Percentiles rank a stretch among this genome's conserved stretches.
These are phyloP conservation scores for Ascocoryne sarcoides DNA, from an alignment of 2,329 filamentous ascomycete genomes.

Conservation along the genomic window DNA sequence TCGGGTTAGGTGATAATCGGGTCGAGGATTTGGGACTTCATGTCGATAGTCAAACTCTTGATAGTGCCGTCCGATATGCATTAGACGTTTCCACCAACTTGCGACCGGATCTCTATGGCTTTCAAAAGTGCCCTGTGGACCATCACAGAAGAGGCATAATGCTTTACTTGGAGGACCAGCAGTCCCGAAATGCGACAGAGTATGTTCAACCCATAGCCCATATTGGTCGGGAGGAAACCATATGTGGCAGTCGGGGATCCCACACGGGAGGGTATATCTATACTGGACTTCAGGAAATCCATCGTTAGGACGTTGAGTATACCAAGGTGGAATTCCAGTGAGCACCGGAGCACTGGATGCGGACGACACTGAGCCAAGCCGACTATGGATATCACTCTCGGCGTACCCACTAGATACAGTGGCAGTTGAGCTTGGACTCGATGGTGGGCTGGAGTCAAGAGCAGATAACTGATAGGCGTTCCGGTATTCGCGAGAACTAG, in stretches of 20 bases:
- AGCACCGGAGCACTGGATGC: neutral
- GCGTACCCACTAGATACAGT: neutral
- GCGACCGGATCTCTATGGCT: slow-evolving; percentile 3
- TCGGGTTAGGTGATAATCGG: slow-evolving; percentile 35
- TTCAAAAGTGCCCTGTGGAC: slow-evolving; percentile 9
- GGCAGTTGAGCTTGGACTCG: neutral
- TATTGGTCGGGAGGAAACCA: slow-evolving; percentile 33
- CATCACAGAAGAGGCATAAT: slow-evolving; percentile 44
- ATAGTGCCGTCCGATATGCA: slow-evolving; percentile 39
- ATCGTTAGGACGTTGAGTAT: neutral
- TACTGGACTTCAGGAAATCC: neutral
- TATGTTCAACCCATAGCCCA: slow-evolving; percentile 40
- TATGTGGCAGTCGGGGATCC: slow-evolving; percentile 27
- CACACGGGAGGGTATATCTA: slow-evolving; percentile 19
- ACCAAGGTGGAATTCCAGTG: neutral
- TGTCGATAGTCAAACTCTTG: slow-evolving; percentile 20
- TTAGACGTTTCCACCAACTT: slow-evolving; percentile 34
- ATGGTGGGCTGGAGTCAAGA: neutral
- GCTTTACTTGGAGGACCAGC: slow-evolving; percentile 27
- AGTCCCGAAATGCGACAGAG: slow-evolving; percentile 30
- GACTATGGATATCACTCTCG: neutral
- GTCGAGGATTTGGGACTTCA: too few species aligned
- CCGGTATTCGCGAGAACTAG: too few species aligned
- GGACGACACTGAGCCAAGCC: neutral
- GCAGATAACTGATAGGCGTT: too few species aligned